A percentile compares a stretch with the other conserved stretches of the same genome.
These are phyloP conservation scores for Hymenoscyphus scutula DNA, from an alignment of 2,329 filamentous ascomycete species.

Conservation along the genomic window DNA sequence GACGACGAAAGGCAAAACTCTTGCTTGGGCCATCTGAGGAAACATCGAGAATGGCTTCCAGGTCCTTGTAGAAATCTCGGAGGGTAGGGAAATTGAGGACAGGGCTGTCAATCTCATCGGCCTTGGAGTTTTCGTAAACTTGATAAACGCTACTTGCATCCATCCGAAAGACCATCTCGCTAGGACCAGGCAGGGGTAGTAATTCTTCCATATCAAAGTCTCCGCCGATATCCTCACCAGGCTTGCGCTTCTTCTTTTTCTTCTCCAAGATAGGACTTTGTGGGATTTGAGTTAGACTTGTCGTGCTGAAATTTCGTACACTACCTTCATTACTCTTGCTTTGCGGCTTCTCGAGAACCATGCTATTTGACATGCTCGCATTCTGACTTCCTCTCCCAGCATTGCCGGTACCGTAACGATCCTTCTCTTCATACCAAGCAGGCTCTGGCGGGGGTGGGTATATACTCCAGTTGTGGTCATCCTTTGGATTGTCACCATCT, in stretches of 20 bases:
- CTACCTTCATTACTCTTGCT: conserved; percentile 23
- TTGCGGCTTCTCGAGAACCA: conserved; percentile 33
- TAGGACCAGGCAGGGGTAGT: conserved; percentile 67
- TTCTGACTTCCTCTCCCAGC: conserved; percentile 44
- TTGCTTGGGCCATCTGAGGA: conserved; percentile 95
- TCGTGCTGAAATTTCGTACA: conserved; percentile 18
- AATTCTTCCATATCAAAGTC: conserved; percentile 84
- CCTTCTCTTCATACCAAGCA: conserved; percentile 67
- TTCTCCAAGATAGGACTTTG: conserved; percentile 40
- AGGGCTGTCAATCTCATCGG: conserved; percentile 62
- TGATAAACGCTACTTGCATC: conserved; percentile 89
- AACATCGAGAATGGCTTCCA: conserved; percentile 82
- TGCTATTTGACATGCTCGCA: conserved; percentile 44
- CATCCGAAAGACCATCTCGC: conserved; percentile 70
- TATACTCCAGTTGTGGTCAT: conserved; percentile 78
- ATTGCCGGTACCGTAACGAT: conserved; percentile 19
- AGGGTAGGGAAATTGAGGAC: conserved; percentile 85
- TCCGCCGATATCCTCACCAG: conserved; percentile 84
- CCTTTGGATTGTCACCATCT: conserved; percentile 81
- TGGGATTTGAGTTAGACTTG: conserved; percentile 36
- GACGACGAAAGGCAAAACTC: conserved; percentile 90
- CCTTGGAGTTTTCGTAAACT: conserved; percentile 72
- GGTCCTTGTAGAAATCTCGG: conserved; percentile 92
- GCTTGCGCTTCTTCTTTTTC: conserved; percentile 67
- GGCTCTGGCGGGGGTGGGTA: conserved; percentile 92